Conservation (phyloP, 2,329 filamentous ascomycete species). For the Apiospora pterosperma region DNA sequence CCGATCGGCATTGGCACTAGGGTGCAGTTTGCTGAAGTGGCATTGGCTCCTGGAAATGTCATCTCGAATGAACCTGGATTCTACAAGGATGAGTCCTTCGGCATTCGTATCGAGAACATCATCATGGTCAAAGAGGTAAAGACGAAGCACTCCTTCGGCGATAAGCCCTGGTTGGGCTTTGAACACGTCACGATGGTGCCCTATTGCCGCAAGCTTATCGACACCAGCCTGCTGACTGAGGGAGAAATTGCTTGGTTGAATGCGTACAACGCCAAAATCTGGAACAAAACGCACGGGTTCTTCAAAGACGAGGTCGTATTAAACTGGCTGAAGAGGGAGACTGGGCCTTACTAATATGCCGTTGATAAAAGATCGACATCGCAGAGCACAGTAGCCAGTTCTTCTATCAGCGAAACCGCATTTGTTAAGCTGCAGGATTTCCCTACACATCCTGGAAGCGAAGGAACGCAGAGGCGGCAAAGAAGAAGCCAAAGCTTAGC, state of each 20-base stretch:
- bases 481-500: constrained; percentile 68
- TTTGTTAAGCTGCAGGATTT: background rate
- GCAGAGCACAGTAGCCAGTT: background rate
- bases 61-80: constrained; percentile 95
- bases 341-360: constrained; percentile 54
- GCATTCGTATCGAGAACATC: constrained; percentile 95
- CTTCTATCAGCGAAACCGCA: constrained; percentile 28
- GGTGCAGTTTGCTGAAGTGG: constrained; percentile 86
- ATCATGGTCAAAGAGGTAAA: constrained; percentile 86
- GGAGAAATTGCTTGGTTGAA: constrained; percentile 86
- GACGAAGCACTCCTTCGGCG: constrained; percentile 84
- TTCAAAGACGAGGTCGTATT: constrained; percentile 70
- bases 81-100: constrained; percentile 93
- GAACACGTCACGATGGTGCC: constrained; percentile 98
- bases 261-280: constrained; percentile 76
- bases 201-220: constrained; percentile 85
- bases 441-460: constrained; percentile 28
- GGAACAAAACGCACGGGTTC: constrained; percentile 73
- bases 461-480: constrained; percentile 66
- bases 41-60: constrained; percentile 87
- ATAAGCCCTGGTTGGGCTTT: constrained; percentile 91
- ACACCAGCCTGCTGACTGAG: constrained; percentile 65
- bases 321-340: constrained; percentile 85
- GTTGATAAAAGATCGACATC: background rate
- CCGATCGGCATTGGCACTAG: constrained; percentile 94